A percentile compares a stretch with the other conserved stretches of the same genome.
Evolutionary conservation across 371 early-diverging fungal species (phyloP).

Genomic region (Saksenaea oblongispora): DNA sequence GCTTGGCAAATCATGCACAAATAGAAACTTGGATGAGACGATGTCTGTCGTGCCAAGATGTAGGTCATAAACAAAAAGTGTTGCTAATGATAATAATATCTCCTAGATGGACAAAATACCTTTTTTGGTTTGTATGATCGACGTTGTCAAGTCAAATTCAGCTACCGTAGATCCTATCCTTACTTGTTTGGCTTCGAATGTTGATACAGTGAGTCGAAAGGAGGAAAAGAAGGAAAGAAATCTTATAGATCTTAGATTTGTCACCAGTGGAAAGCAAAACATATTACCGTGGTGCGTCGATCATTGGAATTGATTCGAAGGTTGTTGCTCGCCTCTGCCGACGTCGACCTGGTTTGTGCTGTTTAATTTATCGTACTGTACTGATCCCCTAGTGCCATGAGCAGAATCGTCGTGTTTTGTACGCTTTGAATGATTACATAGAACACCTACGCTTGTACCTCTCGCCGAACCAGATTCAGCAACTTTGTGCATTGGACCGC

Average conservation of each 20-base stretch:
- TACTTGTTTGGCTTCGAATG: neutral
- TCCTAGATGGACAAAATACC: conserved; percentile 1
- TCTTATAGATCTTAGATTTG: conserved; percentile 9
- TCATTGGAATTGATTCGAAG: conserved; percentile 14
- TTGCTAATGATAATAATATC: neutral
- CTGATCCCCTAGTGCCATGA: too few relatives aligned
- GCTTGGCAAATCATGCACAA: neutral
- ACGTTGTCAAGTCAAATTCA: conserved; percentile 14
- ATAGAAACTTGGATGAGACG: neutral
- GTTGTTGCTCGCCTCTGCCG: neutral
- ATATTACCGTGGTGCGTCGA: conserved; percentile 22
- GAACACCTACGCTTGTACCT: conserved; percentile 1
- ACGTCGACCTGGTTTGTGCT: neutral
- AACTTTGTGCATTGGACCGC: conserved; percentile 1
- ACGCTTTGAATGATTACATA: neutral
- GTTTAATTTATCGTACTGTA: neutral
- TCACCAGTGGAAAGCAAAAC: conserved; percentile 4
- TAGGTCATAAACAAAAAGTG: neutral
- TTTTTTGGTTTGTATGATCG: conserved; percentile 16
- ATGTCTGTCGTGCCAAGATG: neutral
- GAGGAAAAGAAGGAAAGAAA: neutral
- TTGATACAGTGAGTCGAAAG: neutral
- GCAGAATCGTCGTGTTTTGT: neutral
- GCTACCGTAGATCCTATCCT: neutral
- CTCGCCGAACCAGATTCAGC: neutral